These are phyloP conservation scores for Dioscorea dumetorum DNA, from an alignment of 106 monocot genomes.

Conservation along the genomic window DNA sequence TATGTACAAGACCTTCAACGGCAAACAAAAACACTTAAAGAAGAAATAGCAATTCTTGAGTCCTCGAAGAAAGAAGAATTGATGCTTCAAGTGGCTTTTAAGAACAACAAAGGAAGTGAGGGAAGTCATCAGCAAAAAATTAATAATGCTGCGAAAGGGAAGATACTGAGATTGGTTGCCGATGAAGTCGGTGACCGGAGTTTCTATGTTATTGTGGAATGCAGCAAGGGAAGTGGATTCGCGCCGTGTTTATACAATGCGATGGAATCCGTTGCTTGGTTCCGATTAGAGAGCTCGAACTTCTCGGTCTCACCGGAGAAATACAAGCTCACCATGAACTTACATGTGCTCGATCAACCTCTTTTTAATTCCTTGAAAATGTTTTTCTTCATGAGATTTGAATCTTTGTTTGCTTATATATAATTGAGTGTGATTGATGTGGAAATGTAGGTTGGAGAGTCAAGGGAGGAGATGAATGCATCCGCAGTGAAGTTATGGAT, in stretches of 20 bases:
- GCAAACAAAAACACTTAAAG: conserved; percentile 22
- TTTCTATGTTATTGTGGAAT: conserved; percentile 39
- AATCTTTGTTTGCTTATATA: not conserved
- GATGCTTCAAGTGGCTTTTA: too few species aligned
- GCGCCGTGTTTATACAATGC: conserved; percentile 40
- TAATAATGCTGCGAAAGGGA: conserved; percentile 7
- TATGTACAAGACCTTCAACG: conserved; percentile 42
- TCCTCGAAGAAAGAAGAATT: conserved; percentile 3
- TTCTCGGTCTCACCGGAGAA: conserved; percentile 16
- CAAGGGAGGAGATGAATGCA: conserved; percentile 25
- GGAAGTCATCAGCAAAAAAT: not conserved
- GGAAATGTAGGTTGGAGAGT: conserved; percentile 16
- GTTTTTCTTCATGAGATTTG: not conserved
- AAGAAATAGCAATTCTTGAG: conserved; percentile 47
- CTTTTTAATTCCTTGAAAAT: not conserved
- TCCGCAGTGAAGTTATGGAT: conserved; percentile 34
- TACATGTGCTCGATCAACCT: conserved; percentile 15
- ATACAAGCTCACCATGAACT: conserved; percentile 17
- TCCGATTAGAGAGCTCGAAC: conserved; percentile 43
- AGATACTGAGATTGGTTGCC: conserved; percentile 20
- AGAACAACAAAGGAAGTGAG: not conserved
- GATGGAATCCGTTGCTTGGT: conserved; percentile 39
- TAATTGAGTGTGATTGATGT: not conserved
- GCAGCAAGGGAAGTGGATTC: conserved; percentile 22
- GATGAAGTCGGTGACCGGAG: conserved; percentile 34